Evolutionary conservation across 2,329 filamentous ascomycete species (phyloP), one percentile per base, ranked within the genome.

Genomic region (Paecilomyces sp.): DNA sequence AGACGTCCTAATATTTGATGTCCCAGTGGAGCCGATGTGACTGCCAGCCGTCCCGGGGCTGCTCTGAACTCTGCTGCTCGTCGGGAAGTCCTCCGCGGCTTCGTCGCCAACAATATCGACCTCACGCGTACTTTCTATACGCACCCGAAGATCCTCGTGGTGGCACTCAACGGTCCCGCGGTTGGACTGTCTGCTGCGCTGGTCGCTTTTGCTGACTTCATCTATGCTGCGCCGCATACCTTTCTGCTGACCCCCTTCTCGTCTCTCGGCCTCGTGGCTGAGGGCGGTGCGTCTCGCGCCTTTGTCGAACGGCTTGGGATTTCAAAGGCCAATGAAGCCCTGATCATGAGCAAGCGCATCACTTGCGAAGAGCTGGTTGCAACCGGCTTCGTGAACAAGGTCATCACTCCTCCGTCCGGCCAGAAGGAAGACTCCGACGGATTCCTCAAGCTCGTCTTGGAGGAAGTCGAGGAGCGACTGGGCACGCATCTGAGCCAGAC

Each of bases 211-310:
- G 90, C 90, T 25, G 94, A 97, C 80, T 97, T 97, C 79, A 85
- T 97, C 73, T 97, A 97, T 81, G 87, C 85, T 71, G 82, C 88
- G 0, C 92, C 92, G 0, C 83, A 89, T 66, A 80, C 92, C 31
- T 99, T 91, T 77, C 81, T 97, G 28, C 85, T 97, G 28, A 96
- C 92, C 0, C 94, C 94, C 3, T 97, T 97, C 77, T 88, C 88
- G 3, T 93, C 90, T 1, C 83, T 97, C 1, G 68, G 94, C 1
- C 84, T 99, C 1, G 92, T 97, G 0, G 84, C 92, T 58, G 94
- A 97, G 78, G 94, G 93, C 50, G 91, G 88, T 54, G 87, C 92
- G 0, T 91, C 87, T 15, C 80, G 86, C 58, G 91, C 88, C 0
- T 88, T 97, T 60, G 90, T 94, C 13, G 83, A 88, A 67, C 81